Evolutionary conservation across 345 rosid genomes (phyloP), one percentile per base, ranked within the genome.

Genomic region (Kandelia obovata): DNA sequence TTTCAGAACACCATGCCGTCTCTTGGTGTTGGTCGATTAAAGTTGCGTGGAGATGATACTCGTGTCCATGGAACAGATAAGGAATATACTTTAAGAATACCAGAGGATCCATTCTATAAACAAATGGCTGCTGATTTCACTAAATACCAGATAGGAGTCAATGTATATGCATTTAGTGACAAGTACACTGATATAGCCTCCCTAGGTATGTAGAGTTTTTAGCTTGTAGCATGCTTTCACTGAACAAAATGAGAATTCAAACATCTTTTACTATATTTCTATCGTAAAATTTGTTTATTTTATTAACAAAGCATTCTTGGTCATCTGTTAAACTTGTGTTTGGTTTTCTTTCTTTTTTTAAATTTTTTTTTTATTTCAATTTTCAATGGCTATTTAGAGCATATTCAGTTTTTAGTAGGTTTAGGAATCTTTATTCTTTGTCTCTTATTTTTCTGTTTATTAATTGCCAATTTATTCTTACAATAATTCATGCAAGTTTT

Each of bases 71-170:
- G 99, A 67, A 92, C 99, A 34, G 98, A 96, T 72, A 96, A 92
- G 78, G 99, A 96, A 73, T 78, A 86, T 77, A 30, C 82, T 27
- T 83, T 96, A 74, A 86, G 99, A 78, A 71, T 88, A 71, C 87
- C 98, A 65, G 99, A 96, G 80, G 98, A 96, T 77, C 86, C 88
- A 61, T 96, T 90, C 75, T 92, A 92, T 72, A 96, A 96, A 79
- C 96, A 92, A 82, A 89, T 92, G 97, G 98, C 99, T 83, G 99
- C 99, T 30, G 99, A 96, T 86, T 87, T 90, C 70, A 89, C 99
- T 67, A 96, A 96, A 84, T 89, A 74, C 74, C 98, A 96, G 87
- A 90, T 92, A 78, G 97, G 90, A 72, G 92, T 88, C 62, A 90
- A 96, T 83, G 73, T 92, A 62, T 92, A 92, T 68, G 97, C 96